Conservation (phyloP, 1,284 basidiomycete genomes). For the Boletellus dicymbophilus region DNA sequence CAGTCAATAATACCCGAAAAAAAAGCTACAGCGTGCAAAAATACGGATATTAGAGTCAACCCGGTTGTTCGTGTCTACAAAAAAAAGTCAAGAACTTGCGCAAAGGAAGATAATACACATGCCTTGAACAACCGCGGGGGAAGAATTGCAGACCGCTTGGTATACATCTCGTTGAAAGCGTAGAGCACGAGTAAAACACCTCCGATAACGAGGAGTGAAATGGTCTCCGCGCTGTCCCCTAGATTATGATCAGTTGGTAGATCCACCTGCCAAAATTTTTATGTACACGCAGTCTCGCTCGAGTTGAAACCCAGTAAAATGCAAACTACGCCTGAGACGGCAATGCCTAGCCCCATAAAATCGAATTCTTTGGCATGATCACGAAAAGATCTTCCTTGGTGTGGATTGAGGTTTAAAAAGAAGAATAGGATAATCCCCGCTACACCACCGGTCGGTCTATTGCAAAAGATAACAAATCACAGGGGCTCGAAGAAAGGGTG, state of each 20-base stretch:
- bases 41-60: conserved; percentile 38
- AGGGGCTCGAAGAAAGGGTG: neutral
- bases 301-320: conserved; percentile 44
- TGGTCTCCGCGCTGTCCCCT: conserved; percentile 40
- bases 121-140: conserved; percentile 47
- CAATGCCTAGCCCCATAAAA: conserved; percentile 45
- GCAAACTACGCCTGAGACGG: conserved; percentile 48
- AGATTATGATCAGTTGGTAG: conserved; percentile 8
- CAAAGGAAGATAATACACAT: neutral
- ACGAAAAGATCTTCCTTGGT: conserved; percentile 30
- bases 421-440: conserved; percentile 38
- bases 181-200: conserved; percentile 39
- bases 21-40: conserved; percentile 44
- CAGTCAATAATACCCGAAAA: conserved; percentile 29
- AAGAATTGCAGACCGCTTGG: conserved; percentile 53
- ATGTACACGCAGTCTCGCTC: conserved; percentile 29
- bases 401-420: conserved; percentile 37
- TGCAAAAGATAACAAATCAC: neutral
- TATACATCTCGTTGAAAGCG: conserved; percentile 47
- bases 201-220: conserved; percentile 51
- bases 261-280: neutral
- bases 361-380: conserved; percentile 45
- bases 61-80: conserved; percentile 44
- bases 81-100: conserved; percentile 2
- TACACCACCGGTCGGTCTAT: conserved; percentile 43